Evolutionary conservation across 495 filamentous ascomycete species (phyloP).

Genomic region (Hypoxylon rickii): DNA sequence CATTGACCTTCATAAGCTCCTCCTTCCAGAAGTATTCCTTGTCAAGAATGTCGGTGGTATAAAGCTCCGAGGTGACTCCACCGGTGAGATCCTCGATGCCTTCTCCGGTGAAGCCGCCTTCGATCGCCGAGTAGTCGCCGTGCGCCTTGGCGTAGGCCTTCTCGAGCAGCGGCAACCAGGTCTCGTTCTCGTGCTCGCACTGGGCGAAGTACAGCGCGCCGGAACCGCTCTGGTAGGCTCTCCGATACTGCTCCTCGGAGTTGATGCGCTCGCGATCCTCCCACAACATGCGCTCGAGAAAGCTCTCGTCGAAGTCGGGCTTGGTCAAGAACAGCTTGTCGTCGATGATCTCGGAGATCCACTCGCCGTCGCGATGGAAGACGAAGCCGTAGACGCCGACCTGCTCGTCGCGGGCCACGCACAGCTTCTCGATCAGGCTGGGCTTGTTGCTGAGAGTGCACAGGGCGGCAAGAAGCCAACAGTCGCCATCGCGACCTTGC

Average conservation of each 20-base stretch:
- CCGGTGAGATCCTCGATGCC: conserved; percentile 93
- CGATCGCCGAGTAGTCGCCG: conserved; percentile 81
- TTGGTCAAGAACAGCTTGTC: conserved; percentile 77
- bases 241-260: conserved; percentile 77
- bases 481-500: conserved; percentile 81
- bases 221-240: conserved; percentile 72
- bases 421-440: conserved; percentile 77
- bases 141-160: conserved; percentile 98
- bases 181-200: conserved; percentile 85
- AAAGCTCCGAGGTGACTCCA: conserved; percentile 82
- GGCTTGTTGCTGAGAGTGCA: conserved; percentile 82
- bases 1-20: conserved; percentile 81
- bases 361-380: conserved; percentile 90
- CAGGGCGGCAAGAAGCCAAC: conserved; percentile 89
- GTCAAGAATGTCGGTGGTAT: conserved; percentile 82
- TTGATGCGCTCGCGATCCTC: conserved; percentile 71
- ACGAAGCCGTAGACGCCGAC: conserved; percentile 95
- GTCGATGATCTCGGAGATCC: conserved; percentile 89
- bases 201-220: conserved; percentile 84
- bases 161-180: conserved; percentile 91
- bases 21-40: conserved; percentile 88
- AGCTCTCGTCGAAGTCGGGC: conserved; percentile 78
- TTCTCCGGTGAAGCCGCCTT: conserved; percentile 85
- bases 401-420: conserved; percentile 77
- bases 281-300: conserved; percentile 69